Conservation (phyloP, 495 filamentous ascomycete genomes). For the Aspergillus heteromorphus region DNA sequence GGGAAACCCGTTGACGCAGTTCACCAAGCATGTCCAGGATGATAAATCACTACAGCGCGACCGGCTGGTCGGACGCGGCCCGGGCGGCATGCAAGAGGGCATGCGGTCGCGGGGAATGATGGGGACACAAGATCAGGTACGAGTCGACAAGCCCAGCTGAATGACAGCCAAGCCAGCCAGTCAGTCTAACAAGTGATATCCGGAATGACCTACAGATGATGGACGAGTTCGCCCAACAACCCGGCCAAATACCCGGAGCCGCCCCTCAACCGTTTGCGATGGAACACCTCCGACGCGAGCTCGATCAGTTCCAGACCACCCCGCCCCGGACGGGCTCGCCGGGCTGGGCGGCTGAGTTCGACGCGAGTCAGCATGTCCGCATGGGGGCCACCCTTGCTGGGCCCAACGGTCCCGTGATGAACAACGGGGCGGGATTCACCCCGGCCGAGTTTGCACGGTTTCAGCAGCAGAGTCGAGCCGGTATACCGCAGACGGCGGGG, state of each 20-base stretch:
- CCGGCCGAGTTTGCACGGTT: constrained; percentile 84
- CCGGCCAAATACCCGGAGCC: constrained; percentile 50
- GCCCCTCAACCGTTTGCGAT: constrained; percentile 57
- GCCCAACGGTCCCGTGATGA: constrained; percentile 43
- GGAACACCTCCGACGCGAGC: constrained; percentile 62
- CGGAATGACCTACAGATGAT: constrained; percentile 82
- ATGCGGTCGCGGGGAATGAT: constrained; percentile 59
- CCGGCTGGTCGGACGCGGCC: constrained; percentile 67
- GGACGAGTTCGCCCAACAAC: constrained; percentile 84
- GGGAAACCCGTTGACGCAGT: constrained; percentile 92
- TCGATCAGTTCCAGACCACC: constrained; percentile 56
- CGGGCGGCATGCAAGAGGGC: constrained; percentile 56
- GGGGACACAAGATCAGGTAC: constrained; percentile 58
- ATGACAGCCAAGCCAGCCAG: too few relatives aligned
- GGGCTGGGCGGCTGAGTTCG: constrained; percentile 68
- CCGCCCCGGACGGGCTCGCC: constrained; percentile 52
- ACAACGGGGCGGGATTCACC: constrained; percentile 56
- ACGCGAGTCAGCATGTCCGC: constrained; percentile 59
- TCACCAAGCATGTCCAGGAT: constrained; percentile 89
- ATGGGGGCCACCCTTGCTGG: constrained; percentile 77
- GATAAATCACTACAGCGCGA: constrained; percentile 93
- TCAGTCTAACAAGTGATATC: constrained; percentile 8
- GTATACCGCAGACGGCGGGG: constrained; percentile 51
- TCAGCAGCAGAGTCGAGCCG: constrained; percentile 60
- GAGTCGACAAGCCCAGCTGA: too few relatives aligned